These are phyloP conservation scores for Corylus avellana DNA, from an alignment of 306 rosid genomes.

Conservation along the genomic window DNA sequence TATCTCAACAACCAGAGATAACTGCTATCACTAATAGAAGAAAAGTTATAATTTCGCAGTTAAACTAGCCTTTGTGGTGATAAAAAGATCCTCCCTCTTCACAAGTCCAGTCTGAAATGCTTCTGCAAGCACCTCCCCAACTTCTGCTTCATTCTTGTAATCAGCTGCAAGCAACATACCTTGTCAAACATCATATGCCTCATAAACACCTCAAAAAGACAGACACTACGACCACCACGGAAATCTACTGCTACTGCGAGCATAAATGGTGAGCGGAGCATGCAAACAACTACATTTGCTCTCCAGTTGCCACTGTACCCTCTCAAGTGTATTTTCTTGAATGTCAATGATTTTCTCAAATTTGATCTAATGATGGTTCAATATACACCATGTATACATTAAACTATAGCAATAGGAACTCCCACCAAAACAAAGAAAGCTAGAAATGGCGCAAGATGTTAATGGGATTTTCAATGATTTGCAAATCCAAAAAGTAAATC, in stretches of 20 bases:
- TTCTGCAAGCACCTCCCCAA: conserved; percentile 78
- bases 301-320: background rate
- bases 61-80: conserved; percentile 70
- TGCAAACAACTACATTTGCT: background rate
- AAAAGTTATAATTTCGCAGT: background rate
- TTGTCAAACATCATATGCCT: conserved; percentile 20
- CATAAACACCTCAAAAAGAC: background rate
- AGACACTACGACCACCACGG: background rate
- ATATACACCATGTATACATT: background rate
- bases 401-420: background rate
- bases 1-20: background rate
- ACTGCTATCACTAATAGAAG: conserved; percentile 4
- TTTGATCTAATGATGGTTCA: background rate
- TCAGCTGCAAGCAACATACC: conserved; percentile 58
- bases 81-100: conserved; percentile 86
- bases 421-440: too few species aligned
- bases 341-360: background rate
- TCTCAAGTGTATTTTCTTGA: background rate
- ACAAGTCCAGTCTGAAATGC: conserved; percentile 69
- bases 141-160: conserved; percentile 76
- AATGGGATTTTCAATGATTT: background rate
- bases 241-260: background rate
- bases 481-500: background rate
- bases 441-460: background rate
- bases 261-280: background rate